Base-by-base conservation (phyloP, 2,329 filamentous ascomycete genomes). In the Calcarisporium arbuscula region DNA sequence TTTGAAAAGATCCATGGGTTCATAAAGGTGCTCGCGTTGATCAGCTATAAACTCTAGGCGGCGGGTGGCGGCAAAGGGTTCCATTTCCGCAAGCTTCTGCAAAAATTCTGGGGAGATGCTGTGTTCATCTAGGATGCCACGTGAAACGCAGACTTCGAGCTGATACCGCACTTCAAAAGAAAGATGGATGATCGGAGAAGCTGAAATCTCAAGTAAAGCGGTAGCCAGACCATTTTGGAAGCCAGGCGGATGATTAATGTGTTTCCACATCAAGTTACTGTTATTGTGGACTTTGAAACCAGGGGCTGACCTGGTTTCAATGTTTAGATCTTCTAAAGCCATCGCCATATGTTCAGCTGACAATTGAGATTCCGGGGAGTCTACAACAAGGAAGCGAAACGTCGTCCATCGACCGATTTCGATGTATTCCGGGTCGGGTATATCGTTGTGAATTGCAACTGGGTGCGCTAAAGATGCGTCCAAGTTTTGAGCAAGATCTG, bases 121-220 rank as follows among this genome's bases (percentile, higher is more conserved):
- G 52, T 86, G 76, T 54, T 95, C 90, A 34, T 81, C 82, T 10
- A 98, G 62, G 17, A 78, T 68, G 1, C 80, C 79, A 19, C 82
- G 76, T 0, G 89, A 94, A n/a, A 96, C 70, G 53, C 90, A 96
- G 0, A 87, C 89, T 56, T 98, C 90, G 0, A 98, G 72, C 54
- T 95, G 88, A 52, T 96, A 98, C 12, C 86, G 75, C 2, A 95
- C 75, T 1, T 77, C 62, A 41, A 88, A 95, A 0, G 75, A 63
- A 5, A 90, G 65, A 19, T 56, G 48, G 9, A 56, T 34, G n/a
- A 41, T 32, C 5, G 35, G 32, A 6, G 38, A 28, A 1, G 36
- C 35, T 10, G 40, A 41, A 9, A 45, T 39, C 9, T 45, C 44
- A 5, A 62, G 42, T 5, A 57, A 47, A 18, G 54, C 48, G 4